phyloP scores from a whole-genome alignment of 1,284 basidiomycete genomes.

The Fomitopsis pinicola region DNA sequence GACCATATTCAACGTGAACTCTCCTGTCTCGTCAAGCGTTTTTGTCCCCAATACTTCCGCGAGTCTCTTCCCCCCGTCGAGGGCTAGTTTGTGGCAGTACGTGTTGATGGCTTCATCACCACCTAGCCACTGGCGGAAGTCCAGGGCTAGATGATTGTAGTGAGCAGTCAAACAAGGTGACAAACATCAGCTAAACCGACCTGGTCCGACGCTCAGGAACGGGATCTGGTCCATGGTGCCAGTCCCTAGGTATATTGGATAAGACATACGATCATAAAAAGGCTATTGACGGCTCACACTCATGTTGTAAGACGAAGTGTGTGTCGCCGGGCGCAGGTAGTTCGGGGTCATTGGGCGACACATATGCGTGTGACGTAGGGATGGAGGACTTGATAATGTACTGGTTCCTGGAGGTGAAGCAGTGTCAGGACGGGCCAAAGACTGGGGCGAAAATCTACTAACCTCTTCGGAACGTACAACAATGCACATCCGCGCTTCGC shows the following conservation, averaged over 20 bases:
- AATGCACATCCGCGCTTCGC: constrained; percentile 70
- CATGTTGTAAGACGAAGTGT: constrained; percentile 56
- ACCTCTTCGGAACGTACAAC: constrained; percentile 79
- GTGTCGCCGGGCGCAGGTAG: constrained; percentile 18
- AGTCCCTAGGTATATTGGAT: constrained; percentile 45
- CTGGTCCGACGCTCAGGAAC: constrained; percentile 49
- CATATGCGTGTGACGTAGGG: constrained; percentile 68
- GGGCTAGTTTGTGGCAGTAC: constrained; percentile 74
- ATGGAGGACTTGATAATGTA: constrained; percentile 70
- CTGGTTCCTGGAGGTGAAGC: constrained; percentile 58
- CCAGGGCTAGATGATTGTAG: constrained; percentile 45
- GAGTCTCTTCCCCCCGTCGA: constrained; percentile 65
- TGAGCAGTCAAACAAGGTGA: constrained; percentile 2
- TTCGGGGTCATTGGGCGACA: constrained; percentile 29
- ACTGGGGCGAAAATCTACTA: constrained; percentile 9
- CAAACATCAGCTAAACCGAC: constrained; percentile 30
- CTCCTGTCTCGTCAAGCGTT: constrained; percentile 54
- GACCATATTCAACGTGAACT: constrained; percentile 75
- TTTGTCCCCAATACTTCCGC: constrained; percentile 62
- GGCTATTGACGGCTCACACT: constrained; percentile 39
- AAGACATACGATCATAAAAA: neutral
- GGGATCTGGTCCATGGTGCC: constrained; percentile 61
- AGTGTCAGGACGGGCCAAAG: neutral
- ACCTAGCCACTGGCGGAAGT: constrained; percentile 78
- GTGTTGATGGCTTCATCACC: constrained; percentile 77